Evolutionary conservation across 1,139 yeast species (phyloP).

Genomic region (Pichia sp.): DNA sequence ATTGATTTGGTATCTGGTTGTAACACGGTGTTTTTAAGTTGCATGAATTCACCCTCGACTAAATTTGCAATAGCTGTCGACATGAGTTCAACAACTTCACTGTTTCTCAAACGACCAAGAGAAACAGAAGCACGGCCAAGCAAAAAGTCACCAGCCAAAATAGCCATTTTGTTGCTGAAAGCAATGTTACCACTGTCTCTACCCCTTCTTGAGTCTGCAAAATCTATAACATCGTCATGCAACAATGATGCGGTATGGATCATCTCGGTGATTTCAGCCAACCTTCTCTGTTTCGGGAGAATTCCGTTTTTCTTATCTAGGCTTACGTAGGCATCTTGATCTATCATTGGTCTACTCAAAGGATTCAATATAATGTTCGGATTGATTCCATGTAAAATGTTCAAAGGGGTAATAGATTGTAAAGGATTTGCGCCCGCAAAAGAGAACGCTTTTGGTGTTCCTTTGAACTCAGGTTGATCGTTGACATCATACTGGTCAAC

Average conservation of each 20-base stretch:
- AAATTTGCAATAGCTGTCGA: slow-evolving; percentile 95
- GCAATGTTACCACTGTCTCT: slow-evolving; percentile 90
- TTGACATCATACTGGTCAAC: slow-evolving; percentile 63
- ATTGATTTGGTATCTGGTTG: slow-evolving; percentile 44
- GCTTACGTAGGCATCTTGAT: slow-evolving; percentile 46
- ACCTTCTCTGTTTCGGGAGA: slow-evolving; percentile 86
- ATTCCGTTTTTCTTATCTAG: slow-evolving; percentile 64
- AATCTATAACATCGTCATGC: slow-evolving; percentile 96
- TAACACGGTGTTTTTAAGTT: slow-evolving; percentile 83
- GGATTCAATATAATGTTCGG: slow-evolving; percentile 80
- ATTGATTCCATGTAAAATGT: slow-evolving; percentile 81
- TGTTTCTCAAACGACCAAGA: slow-evolving; percentile 84
- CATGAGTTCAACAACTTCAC: slow-evolving; percentile 94
- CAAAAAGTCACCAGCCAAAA: slow-evolving; percentile 91
- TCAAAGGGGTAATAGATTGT: slow-evolving; percentile 72
- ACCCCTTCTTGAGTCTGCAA: slow-evolving; percentile 86
- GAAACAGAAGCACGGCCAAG: slow-evolving; percentile 96
- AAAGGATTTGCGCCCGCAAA: slow-evolving; percentile 54
- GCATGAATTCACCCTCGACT: slow-evolving; percentile 99
- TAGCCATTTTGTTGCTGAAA: slow-evolving; percentile 95
- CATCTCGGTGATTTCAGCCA: slow-evolving; percentile 98
- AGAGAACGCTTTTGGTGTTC: slow-evolving; percentile 46
- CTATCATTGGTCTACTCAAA: slow-evolving; percentile 73
- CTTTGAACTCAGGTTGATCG: slow-evolving; percentile 55
- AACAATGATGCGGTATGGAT: slow-evolving; percentile 95